Base-by-base conservation (phyloP, 129 eudicot species). In the Lonicera japonica region DNA sequence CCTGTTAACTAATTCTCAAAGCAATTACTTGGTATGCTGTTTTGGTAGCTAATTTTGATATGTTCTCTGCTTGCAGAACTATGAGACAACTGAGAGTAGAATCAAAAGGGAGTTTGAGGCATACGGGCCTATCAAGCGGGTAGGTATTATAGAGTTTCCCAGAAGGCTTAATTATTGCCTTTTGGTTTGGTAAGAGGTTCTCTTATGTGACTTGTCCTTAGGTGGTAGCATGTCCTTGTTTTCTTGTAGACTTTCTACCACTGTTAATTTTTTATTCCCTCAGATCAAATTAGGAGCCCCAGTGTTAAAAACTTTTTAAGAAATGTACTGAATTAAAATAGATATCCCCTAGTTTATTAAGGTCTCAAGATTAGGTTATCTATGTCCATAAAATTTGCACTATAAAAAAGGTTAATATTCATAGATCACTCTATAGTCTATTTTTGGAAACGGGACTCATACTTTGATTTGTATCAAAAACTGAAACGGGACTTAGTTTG, bases 91-190 rank as follows among this genome's bases (percentile, higher is more conserved):
- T 10, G 99, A 94, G 81, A 83, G 99, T 92, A 88, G 89, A 78
- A 70, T 94, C 66, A 88, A 85, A 94, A 85, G 99, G 85, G 99
- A 94, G 87, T 94, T 94, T 81, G 99, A 94, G 90, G 90, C 99
- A 38, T 94, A 94, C 79, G 96, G 99, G 34, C 95, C 96, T 55
- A 94, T 94, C 81, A 94, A 94, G 82, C 92, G 95, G 99, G 99
- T 94, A 94, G 94, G 99, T 94, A 64, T 80, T 82, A 43, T 43
- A 43, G 79, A 77, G 79, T 81, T 85, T 72, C 91, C 96, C 88
- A 88, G 88, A 95, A 80, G 66, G 83, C 75, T 70, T 48, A 58
- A 19, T 47, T 68, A 13, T 15, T 5, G 8, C 50, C 50, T 43
- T 43, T 43, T 43, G 50, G 50, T 43, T 43, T 29, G 56, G 98